phyloP scores from a whole-genome alignment of 148 eudicot species.

The Polygonum aviculare region DNA sequence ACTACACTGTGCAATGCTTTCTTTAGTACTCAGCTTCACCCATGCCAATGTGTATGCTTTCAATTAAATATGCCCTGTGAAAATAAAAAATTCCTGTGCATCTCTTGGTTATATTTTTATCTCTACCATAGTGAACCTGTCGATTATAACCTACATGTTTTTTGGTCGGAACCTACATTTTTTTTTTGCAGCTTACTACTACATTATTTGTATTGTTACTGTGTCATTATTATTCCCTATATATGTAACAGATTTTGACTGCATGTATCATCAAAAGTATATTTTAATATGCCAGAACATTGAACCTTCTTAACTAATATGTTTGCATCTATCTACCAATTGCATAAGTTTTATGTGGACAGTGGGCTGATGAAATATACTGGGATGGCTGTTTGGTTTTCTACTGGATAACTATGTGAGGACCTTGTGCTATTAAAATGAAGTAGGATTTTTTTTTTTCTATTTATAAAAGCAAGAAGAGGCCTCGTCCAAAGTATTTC shows the following conservation, averaged over 20 bases:
- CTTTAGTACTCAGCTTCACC: constrained; percentile 4
- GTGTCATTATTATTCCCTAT: neutral
- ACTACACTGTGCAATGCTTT: neutral
- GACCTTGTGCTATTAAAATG: neutral
- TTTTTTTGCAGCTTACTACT: neutral
- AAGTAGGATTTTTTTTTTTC: neutral
- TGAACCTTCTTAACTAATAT: neutral
- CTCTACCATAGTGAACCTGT: neutral
- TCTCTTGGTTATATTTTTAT: neutral
- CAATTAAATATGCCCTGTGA: neutral
- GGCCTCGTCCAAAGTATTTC: neutral
- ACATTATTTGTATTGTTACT: neutral
- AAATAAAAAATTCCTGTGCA: neutral
- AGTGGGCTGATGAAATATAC: neutral
- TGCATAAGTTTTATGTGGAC: neutral
- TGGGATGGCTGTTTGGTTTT: neutral
- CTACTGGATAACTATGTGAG: neutral
- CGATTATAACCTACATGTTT: neutral
- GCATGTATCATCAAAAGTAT: neutral
- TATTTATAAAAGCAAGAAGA: neutral
- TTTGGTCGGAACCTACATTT: neutral
- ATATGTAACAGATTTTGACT: neutral
- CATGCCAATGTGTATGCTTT: neutral
- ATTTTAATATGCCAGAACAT: neutral
- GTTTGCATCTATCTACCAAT: neutral